Evolutionary conservation across 164 flowering plant genomes (phyloP), one percentile per base, ranked within the genome.

Genomic region (Nelumbo lutea): DNA sequence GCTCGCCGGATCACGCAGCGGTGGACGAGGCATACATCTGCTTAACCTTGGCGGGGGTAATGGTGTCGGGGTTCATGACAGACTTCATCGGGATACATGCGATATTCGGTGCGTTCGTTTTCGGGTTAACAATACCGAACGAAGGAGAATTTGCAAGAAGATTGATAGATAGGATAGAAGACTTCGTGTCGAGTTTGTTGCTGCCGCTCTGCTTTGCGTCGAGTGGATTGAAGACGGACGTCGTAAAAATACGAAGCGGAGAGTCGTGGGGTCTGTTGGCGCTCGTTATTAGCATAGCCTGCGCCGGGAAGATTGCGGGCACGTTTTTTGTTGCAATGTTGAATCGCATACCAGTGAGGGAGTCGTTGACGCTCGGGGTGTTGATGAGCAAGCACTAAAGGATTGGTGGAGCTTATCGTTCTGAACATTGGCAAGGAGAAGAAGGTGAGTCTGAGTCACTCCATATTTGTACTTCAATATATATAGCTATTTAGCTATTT

Each of bases 371-470:
- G 6, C 86, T 89, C 4, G 95, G 91, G 0, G 42, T 89, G 51
- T 65, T 89, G 46, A 89, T 89, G 95, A 89, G 86, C 59, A 87
- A 89, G 86, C 59, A 87, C 89, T 1, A 89, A 89, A 77, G 95
- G 95, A 3, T 53, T 89, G 69, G 88, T 87, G 42, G 90, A 87
- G 75, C 27, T 27, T 27, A 27, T 27, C 27, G 27, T 27, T 27
- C 27, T 27, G 0, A 27, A 27, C 27, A 27, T 86, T 59, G 90
- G 90, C 61, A 85, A 75, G 73, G 90, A 86, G 43, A 75, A 79
- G 61, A 81, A 85, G 90, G 93, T 86, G 0, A 68, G 72, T 61
- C 42, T 43, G 6, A 1, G 40, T 5, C 42, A 39, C n/a, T 47
- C 9, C 59, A 4, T 5, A 2, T 11, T 42, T 13, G 27, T 44